Evolutionary conservation across 371 early-diverging fungal genomes (phyloP).

Genomic region (Apophysomyces variabilis): DNA sequence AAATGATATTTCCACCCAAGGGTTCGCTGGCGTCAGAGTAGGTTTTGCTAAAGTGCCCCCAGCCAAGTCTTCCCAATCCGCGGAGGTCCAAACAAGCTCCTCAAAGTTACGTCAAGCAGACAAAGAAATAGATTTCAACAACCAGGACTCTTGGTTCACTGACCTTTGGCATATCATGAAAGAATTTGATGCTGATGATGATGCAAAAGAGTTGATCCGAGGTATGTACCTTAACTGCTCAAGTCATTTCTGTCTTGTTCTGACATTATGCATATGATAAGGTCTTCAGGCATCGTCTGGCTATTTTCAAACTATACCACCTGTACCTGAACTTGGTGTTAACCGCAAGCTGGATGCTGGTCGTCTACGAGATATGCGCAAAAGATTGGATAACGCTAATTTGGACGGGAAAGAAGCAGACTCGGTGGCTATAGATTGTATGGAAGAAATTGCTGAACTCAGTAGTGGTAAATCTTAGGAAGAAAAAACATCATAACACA

Average conservation of each 20-base stretch:
- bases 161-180: slow-evolving; percentile 41
- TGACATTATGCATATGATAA: background rate
- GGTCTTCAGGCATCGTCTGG: slow-evolving; percentile 25
- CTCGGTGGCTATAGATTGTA: slow-evolving; percentile 71
- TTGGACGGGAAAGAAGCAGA: slow-evolving; percentile 63
- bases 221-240: slow-evolving; percentile 13
- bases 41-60: slow-evolving; percentile 91
- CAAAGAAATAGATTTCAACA: slow-evolving; percentile 9
- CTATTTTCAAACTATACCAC: slow-evolving; percentile 71
- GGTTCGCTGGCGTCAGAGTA: slow-evolving; percentile 79
- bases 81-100: background rate
- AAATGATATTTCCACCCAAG: slow-evolving; percentile 79
- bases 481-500: background rate
- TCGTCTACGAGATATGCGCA: slow-evolving; percentile 86
- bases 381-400: slow-evolving; percentile 77
- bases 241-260: background rate
- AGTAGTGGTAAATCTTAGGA: slow-evolving; percentile 72
- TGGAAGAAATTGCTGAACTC: slow-evolving; percentile 78
- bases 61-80: slow-evolving; percentile 18
- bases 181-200: slow-evolving; percentile 27
- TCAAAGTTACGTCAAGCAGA: slow-evolving; percentile 8
- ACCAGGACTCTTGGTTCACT: slow-evolving; percentile 33
- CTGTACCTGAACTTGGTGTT: slow-evolving; percentile 72
- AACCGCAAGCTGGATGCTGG: slow-evolving; percentile 77
- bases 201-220: slow-evolving; percentile 21